Base-by-base conservation (phyloP, 257 asterid genomes). In the Solanum chilense region DNA sequence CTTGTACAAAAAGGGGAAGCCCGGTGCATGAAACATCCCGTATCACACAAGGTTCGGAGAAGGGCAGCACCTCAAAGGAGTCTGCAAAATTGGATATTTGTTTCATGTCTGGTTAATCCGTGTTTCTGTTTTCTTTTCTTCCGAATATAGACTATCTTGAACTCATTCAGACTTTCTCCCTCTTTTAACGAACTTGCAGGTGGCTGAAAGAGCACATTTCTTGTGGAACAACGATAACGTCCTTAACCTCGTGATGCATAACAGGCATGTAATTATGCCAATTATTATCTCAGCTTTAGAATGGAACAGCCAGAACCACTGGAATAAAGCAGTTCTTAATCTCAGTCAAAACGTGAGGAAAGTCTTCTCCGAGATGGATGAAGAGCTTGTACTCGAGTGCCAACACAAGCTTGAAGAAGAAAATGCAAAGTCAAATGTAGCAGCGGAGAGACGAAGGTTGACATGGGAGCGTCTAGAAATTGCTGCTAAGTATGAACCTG, bases 161-260 rank as follows among this genome's bases (percentile, higher is more conserved):
- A 80, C 44, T 80, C 5, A 21, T 25, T 80, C 85, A 78, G 2
- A 45, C 68, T 69, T 69, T 31, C 82, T 44, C 42, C 70, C 16
- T 11, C 66, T 45, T 74, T 45, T 80, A 6, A 85, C 16, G 20
- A 25, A 21, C 84, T 69, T 71, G 77, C 90, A 91, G 93, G 92
- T 91, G 33, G 92, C 93, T 41, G 93, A 91, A 84, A 86, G 93
- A 89, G 91, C 93, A 16, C 93, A 91, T 83, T 87, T 89, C 37
- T 81, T 90, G 83, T 90, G 92, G 90, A 91, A 90, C 90, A 91
- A 91, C 10, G 93, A 90, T 35, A 91, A 82, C 42, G 52, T 91
- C 44, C 92, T 89, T 58, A 91, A 90, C 87, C 91, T 91, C 12
- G 86, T 90, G 39, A 84, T 87, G 87, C 91, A 84, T 69, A 86